These are phyloP conservation scores for Microthlaspi erraticum DNA, from an alignment of 345 rosid species.

Conservation along the genomic window DNA sequence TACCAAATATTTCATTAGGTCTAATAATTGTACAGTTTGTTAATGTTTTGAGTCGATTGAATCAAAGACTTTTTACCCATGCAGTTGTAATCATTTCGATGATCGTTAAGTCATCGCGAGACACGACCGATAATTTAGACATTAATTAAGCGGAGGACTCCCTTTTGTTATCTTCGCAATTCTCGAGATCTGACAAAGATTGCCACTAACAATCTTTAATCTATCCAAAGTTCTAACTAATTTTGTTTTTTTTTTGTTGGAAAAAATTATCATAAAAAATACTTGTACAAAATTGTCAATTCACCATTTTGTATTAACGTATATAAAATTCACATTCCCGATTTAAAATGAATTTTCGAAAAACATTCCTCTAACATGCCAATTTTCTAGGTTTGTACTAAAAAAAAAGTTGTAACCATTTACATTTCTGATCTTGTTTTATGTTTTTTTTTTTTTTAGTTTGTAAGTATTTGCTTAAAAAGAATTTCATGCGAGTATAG, in stretches of 20 bases:
- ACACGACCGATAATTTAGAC: conserved; percentile 20
- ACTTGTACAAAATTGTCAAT: background rate
- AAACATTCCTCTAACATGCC: background rate
- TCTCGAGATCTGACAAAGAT: conserved; percentile 31
- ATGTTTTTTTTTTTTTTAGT: background rate
- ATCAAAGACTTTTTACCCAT: conserved; percentile 30
- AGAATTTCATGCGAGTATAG: background rate
- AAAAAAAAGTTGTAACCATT: too few species aligned
- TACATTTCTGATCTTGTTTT: background rate
- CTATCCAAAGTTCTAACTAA: background rate
- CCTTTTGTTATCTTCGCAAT: conserved; percentile 24
- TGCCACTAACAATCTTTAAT: conserved; percentile 28
- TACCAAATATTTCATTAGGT: conserved; percentile 39
- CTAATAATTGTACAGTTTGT: conserved; percentile 27
- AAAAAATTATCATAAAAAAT: too few species aligned
- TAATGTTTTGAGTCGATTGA: conserved; percentile 34
- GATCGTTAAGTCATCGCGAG: conserved; percentile 29
- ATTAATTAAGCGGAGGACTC: background rate
- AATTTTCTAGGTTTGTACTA: background rate
- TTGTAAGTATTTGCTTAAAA: background rate
- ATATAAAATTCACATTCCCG: too few species aligned
- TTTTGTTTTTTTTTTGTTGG: too few species aligned
- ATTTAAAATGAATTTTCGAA: too few species aligned
- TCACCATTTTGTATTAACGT: too few species aligned
- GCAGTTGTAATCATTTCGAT: conserved; percentile 46